Evolutionary conservation across 257 asterid genomes (phyloP).

Genomic region (Orobanche coerulescens): DNA sequence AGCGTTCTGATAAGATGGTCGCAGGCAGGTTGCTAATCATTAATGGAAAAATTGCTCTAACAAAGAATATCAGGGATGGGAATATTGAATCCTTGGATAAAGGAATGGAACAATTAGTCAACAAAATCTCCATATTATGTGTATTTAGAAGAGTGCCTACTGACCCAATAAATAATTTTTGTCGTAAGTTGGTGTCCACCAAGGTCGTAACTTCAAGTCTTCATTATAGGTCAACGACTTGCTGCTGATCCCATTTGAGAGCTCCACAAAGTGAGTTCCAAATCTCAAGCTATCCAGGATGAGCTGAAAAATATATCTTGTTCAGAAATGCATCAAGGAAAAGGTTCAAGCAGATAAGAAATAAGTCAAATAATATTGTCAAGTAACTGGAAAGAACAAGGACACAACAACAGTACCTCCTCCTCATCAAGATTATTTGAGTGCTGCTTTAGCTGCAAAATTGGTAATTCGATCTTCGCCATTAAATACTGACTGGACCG

Average conservation of each 20-base stretch:
- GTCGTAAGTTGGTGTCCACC: constrained; percentile 96
- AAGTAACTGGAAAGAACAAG: constrained; percentile 16
- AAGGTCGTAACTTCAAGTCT: constrained; percentile 79
- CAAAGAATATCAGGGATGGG: background rate
- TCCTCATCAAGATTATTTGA: constrained; percentile 59
- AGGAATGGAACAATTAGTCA: background rate
- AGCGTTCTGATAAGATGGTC: background rate
- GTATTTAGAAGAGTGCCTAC: constrained; percentile 23
- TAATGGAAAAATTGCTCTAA: background rate
- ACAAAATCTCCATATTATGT: background rate
- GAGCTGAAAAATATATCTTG: constrained; percentile 34
- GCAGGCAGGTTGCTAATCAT: background rate
- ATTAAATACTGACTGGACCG: constrained; percentile 73
- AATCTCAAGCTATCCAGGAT: constrained; percentile 51
- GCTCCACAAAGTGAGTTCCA: constrained; percentile 66
- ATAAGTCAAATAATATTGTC: constrained; percentile 3
- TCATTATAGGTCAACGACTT: constrained; percentile 80
- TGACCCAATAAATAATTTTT: constrained; percentile 84
- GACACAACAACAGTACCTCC: constrained; percentile 45
- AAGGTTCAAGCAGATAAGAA: constrained; percentile 2
- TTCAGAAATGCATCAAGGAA: constrained; percentile 1
- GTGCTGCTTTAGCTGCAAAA: constrained; percentile 80
- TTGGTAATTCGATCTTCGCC: constrained; percentile 77
- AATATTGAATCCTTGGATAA: constrained; percentile 8
- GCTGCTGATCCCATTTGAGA: constrained; percentile 64